These are phyloP conservation scores for Calonectria naviculata DNA, from an alignment of 2,329 filamentous ascomycete species.

Conservation along the genomic window DNA sequence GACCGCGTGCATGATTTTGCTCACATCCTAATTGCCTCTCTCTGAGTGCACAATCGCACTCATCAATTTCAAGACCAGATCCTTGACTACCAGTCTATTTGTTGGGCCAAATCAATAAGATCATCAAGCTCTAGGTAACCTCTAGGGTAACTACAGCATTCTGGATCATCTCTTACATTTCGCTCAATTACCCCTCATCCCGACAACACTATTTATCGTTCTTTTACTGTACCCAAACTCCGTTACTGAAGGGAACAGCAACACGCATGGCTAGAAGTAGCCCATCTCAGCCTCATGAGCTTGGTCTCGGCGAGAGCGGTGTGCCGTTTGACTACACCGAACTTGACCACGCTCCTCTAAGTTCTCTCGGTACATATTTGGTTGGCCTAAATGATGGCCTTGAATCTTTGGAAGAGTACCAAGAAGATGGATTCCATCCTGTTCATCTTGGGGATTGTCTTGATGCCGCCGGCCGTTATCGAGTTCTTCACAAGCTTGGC, in stretches of 20 bases:
- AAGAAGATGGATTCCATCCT: slow-evolving; percentile 25
- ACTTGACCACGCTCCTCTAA: slow-evolving; percentile 10
- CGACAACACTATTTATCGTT: too few relatives aligned
- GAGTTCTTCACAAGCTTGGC: slow-evolving; percentile 24
- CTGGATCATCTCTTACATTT: too few relatives aligned
- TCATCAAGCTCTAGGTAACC: too few relatives aligned
- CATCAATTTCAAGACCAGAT: too few relatives aligned
- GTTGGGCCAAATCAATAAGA: too few relatives aligned
- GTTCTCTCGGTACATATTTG: slow-evolving; percentile 8
- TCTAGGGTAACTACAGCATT: too few relatives aligned
- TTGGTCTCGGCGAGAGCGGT: background rate
- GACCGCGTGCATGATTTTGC: too few relatives aligned
- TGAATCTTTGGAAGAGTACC: slow-evolving; percentile 11
- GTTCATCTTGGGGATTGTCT: slow-evolving; percentile 17
- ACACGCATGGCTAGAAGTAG: background rate
- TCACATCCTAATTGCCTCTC: too few relatives aligned
- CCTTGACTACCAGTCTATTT: too few relatives aligned
- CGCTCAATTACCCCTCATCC: too few relatives aligned
- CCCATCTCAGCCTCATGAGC: background rate
- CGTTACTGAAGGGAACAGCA: background rate
- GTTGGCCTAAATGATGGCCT: background rate
- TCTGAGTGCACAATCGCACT: too few relatives aligned
- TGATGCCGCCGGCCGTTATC: slow-evolving; percentile 5
- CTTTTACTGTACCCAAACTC: background rate
- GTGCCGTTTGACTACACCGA: background rate